phyloP scores from a whole-genome alignment of 345 rosid species.

The Murraya paniculata region DNA sequence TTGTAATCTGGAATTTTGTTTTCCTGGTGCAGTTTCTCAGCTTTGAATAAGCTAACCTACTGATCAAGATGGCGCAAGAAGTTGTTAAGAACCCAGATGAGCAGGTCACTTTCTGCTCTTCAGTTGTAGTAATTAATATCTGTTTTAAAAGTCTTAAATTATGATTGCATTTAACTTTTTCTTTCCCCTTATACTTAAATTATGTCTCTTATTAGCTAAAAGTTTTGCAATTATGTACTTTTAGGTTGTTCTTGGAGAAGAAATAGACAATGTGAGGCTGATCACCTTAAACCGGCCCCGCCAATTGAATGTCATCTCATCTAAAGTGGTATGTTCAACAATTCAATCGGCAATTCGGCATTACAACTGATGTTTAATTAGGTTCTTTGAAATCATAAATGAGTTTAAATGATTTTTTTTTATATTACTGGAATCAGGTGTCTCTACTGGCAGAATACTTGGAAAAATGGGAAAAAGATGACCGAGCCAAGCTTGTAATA shows the following conservation, averaged over 20 bases:
- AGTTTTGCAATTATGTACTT: slow-evolving; percentile 2
- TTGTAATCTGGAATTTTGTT: slow-evolving; percentile 7
- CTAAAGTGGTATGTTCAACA: slow-evolving; percentile 56
- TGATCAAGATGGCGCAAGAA: slow-evolving; percentile 31
- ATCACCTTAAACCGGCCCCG: slow-evolving; percentile 82
- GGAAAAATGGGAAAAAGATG: slow-evolving; percentile 85
- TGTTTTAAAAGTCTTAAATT: background rate
- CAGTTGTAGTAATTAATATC: background rate
- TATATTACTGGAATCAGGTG: slow-evolving; percentile 41
- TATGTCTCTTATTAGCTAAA: background rate
- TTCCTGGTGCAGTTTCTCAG: slow-evolving; percentile 3
- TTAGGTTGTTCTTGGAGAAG: slow-evolving; percentile 81
- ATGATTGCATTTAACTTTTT: too few relatives aligned
- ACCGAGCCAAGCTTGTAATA: slow-evolving; percentile 49
- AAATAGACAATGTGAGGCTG: slow-evolving; percentile 49
- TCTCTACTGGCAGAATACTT: slow-evolving; percentile 64
- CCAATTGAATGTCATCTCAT: slow-evolving; percentile 79
- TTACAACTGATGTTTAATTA: background rate
- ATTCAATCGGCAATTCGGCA: background rate
- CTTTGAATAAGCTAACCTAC: slow-evolving; percentile 8
- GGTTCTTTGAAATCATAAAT: background rate
- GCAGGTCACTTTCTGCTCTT: slow-evolving; percentile 15
- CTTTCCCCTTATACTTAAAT: background rate
- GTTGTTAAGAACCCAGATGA: slow-evolving; percentile 26
- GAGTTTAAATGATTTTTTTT: background rate